Percentiles rank a stretch among this genome's conserved stretches.
Conservation (phyloP, 257 asterid genomes). For the Przewalskia tangutica region DNA sequence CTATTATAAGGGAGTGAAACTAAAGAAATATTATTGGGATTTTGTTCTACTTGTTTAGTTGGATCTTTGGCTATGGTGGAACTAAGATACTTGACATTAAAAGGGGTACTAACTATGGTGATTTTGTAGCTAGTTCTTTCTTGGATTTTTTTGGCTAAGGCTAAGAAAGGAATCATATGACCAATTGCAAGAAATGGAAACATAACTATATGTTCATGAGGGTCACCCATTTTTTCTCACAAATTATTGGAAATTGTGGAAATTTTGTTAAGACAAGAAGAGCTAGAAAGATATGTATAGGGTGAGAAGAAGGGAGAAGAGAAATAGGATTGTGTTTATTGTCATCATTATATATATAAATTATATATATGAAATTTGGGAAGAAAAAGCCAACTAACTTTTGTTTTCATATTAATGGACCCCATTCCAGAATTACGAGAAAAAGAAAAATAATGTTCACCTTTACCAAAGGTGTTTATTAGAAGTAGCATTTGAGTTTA, state of each 20-base stretch:
- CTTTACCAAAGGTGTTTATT: too few species aligned
- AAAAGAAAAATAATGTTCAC: background rate
- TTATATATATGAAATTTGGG: background rate
- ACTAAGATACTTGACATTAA: conserved; percentile 42
- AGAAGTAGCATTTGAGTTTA: too few species aligned
- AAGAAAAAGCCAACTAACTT: background rate
- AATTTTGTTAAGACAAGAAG: background rate
- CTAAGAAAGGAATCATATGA: conserved; percentile 59
- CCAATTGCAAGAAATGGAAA: conserved; percentile 62
- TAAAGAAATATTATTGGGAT: conserved; percentile 20
- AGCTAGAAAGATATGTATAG: background rate
- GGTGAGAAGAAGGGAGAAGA: background rate
- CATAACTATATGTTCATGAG: conserved; percentile 41
- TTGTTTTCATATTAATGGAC: background rate
- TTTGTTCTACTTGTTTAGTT: conserved; percentile 5
- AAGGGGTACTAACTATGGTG: conserved; percentile 58
- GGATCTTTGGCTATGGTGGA: conserved; percentile 21
- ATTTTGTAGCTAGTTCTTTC: conserved; percentile 23
- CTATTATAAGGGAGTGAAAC: conserved; percentile 46
- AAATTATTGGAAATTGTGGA: background rate
- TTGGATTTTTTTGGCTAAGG: conserved; percentile 36
- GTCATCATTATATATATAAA: background rate
- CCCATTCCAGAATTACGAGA: background rate
- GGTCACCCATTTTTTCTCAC: background rate
- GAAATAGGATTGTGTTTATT: background rate